Conservation (phyloP, 192 early-diverging fungal species). For the Rhizophagus sp. region DNA sequence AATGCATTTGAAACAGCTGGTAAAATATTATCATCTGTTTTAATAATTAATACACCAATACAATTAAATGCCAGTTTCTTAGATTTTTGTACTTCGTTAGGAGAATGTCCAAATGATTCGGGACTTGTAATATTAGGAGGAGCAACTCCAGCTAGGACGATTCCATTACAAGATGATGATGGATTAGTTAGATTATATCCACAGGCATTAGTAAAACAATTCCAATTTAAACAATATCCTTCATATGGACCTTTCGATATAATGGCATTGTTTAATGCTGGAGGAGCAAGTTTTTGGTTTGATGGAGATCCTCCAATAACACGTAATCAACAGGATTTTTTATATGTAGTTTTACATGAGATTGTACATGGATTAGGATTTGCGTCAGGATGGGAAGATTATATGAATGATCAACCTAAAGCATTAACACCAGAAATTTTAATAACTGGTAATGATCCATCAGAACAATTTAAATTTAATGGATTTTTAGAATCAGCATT, state of each 20-base stretch:
- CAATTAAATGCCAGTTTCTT: slow-evolving; percentile 39
- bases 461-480: neutral
- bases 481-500: slow-evolving; percentile 37
- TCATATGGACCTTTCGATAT: slow-evolving; percentile 40
- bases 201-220: slow-evolving; percentile 47
- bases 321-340: slow-evolving; percentile 38
- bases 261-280: slow-evolving; percentile 38
- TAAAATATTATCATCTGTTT: slow-evolving; percentile 33
- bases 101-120: neutral
- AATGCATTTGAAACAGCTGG: slow-evolving; percentile 34
- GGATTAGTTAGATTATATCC: slow-evolving; percentile 44
- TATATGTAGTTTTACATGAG: slow-evolving; percentile 42
- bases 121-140: slow-evolving; percentile 32
- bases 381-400: slow-evolving; percentile 36
- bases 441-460: neutral
- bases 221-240: slow-evolving; percentile 32
- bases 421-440: neutral
- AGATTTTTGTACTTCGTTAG: slow-evolving; percentile 31
- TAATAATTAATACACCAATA: slow-evolving; percentile 35
- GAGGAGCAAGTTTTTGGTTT: slow-evolving; percentile 38
- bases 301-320: slow-evolving; percentile 22
- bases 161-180: slow-evolving; percentile 40
- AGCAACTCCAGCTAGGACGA: slow-evolving; percentile 39
- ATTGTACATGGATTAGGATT: slow-evolving; percentile 48
- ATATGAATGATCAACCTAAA: slow-evolving; percentile 9